Base-by-base conservation (phyloP, 345 rosid species). In the Arabis alpina region DNA sequence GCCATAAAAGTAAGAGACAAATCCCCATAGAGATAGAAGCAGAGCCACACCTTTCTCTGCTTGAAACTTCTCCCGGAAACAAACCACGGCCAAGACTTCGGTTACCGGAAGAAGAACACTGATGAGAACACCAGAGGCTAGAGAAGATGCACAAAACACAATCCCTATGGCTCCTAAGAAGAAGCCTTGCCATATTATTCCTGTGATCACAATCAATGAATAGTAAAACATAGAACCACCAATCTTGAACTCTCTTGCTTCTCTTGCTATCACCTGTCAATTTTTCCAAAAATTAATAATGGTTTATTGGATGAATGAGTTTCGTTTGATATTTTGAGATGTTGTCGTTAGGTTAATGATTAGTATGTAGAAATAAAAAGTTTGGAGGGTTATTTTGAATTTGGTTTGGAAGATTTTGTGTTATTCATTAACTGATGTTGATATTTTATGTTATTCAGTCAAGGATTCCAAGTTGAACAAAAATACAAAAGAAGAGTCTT, bases 1-100 rank as follows among this genome's bases (percentile, higher is more conserved):
- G 3, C 95, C 95, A 19, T 90, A 88, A 47, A 87, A 90, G 75
- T 90, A 90, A 8, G 96, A 90, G 56, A 57, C 30, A n/a, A 88
- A 87, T 2, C 92, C 92, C 92, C 96, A 89, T 0, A 89, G 78
- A 2, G 92, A 89, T 6, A 89, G 85, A 5, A 73, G 79, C 13
- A 89, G 94, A 23, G 96, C 70, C 15, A 88, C 82, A 1, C 87
- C 91, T 58, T 89, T 92, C 49, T 87, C 96, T 0, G 72, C 83
- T 50, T 74, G 76, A 76, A 92, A 92, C 6, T 74, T 90, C 70
- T 89, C 96, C 5, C 72, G 65, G 72, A 23, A 92, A 80, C 86
- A 85, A 47, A 86, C 58, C 8, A 92, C 88, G 0, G 91, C 92
- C 1, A 92, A 79, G 28, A 86, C 61, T 77, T 88, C 92, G 2